phyloP scores from a whole-genome alignment of 2,329 filamentous ascomycete species.

The Pezicula radicicola region DNA sequence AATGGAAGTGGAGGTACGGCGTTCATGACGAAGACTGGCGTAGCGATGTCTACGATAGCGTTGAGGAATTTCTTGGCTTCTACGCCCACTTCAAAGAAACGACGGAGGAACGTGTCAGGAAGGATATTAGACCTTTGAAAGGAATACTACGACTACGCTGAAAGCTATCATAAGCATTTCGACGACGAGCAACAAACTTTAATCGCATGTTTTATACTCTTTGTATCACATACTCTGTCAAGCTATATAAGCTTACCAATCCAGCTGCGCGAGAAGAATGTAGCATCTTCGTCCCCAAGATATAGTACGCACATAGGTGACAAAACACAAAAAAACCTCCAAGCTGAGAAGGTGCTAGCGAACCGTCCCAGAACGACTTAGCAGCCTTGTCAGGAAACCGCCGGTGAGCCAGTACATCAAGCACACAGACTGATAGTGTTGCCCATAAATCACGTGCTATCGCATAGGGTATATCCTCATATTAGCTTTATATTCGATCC shows the following conservation, averaged over 20 bases:
- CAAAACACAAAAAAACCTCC: constrained; percentile 5
- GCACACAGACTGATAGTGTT: background rate
- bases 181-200: constrained; percentile 4
- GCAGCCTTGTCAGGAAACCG: background rate
- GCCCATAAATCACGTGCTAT: no score
- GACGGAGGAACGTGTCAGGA: constrained; percentile 5
- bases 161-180: constrained; percentile 4
- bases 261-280: constrained; percentile 5
- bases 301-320: constrained; percentile 3
- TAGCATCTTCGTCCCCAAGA: constrained; percentile 3
- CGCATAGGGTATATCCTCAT: no score
- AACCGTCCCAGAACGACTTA: background rate
- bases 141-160: constrained; percentile 3
- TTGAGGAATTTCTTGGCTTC: no score
- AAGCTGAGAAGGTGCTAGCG: background rate
- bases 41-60: no score
- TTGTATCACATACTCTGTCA: constrained; percentile 4
- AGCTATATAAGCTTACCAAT: constrained; percentile 5
- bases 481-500: no score
- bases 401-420: background rate
- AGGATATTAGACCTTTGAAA: constrained; percentile 3
- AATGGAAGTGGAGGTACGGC: no score
- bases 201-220: constrained; percentile 5
- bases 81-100: constrained; percentile 7
- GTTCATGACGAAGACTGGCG: constrained; percentile 8